Evolutionary conservation across 495 filamentous ascomycete genomes (phyloP), one percentile per base, ranked within the genome.

Genomic region (Cercophora scortea): DNA sequence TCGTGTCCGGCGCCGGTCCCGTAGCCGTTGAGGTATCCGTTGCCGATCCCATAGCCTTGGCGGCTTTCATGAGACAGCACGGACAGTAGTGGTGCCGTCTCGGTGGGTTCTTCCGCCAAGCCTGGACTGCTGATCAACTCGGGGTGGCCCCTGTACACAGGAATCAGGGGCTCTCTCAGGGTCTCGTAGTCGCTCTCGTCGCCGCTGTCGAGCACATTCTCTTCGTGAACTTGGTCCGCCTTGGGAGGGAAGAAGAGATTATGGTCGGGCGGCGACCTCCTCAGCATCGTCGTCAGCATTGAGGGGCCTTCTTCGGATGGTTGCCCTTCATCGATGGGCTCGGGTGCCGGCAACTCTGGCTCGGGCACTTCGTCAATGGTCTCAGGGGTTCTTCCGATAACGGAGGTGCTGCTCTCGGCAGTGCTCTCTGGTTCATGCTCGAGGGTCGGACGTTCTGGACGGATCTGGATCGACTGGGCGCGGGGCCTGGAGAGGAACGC

Each of bases 331-430:
- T 53, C 59, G 38, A 53, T 50, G 16, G 54, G 62, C 40, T 72
- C 71, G 8, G 78, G 76, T 8, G 80, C 79, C 7, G 71, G 65
- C 5, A 82, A 78, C 55, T 88, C 85, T 8, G 83, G 78, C 55
- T 88, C 85, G 8, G 83, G 79, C 13, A 77, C 67, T 61, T 88
- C 85, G 41, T 71, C 69, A 61, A 87, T 86, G 19, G 68, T 68
- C 33, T 73, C 68, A 6, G 70, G 43, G 2, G 53, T 51, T 33
- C 57, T 56, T 13, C 55, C 55, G 11, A 45, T 18, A 13, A 34
- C 49, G n/a, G 38, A 42, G 16, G 36, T 11, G 36, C 10, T 11
- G 13, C 10, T 38, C 10, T 38, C 36, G 36, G 9, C 36, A 7
- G 13, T 38, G 36, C 9, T 13, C 7, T 53, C 52, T 3, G 17